Evolutionary conservation across 108 stramenopile genomes (phyloP), one percentile per base, ranked within the genome.

Genomic region (Cyclostephanos invisitatus): DNA sequence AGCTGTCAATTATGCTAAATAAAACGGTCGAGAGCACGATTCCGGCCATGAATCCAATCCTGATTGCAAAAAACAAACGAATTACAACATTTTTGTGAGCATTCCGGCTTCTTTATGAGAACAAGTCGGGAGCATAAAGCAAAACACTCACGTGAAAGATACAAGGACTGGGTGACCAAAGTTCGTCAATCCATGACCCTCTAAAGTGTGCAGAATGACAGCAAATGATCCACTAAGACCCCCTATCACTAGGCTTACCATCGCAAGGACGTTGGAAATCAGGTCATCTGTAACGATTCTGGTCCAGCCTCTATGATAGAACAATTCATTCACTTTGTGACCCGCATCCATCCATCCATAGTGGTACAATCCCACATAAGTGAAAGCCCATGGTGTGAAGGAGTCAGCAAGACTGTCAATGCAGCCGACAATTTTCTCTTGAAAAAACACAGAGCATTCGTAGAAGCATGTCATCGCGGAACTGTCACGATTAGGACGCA

Each of bases 251-350:
- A 91, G 59, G 51, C 86, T 85, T 25, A 83, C 82, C 86, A 94
- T 83, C 42, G 84, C 66, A 15, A 94, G 70, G n/a, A 94, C 83
- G 56, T 85, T 90, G 40, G 85, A 84, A 10, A 92, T 83, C n/a
- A 96, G 77, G 50, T 92, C 90, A 82, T 96, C 92, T 11, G 88
- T 86, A 2, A 96, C 91, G 77, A 96, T 91, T 50, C 74, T 89
- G 22, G 87, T 80, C 95, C 93, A 94, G 44, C 95, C 95, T 25
- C 95, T 79, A 54, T 77, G 84, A 35, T 83, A 72, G 76, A 98
- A 98, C 24, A 98, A 73, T 49, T 86, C 84, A 27, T 84, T 85
- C 10, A 88, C 90, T 42, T 81, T 70, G 48, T 84, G 67, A 5
- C 90, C 95, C 24, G 90, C 89, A 29, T 91, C 87, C 55, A 75